Conservation (phyloP, 2,329 filamentous ascomycete genomes). For the Alternaria tenuissima region DNA sequence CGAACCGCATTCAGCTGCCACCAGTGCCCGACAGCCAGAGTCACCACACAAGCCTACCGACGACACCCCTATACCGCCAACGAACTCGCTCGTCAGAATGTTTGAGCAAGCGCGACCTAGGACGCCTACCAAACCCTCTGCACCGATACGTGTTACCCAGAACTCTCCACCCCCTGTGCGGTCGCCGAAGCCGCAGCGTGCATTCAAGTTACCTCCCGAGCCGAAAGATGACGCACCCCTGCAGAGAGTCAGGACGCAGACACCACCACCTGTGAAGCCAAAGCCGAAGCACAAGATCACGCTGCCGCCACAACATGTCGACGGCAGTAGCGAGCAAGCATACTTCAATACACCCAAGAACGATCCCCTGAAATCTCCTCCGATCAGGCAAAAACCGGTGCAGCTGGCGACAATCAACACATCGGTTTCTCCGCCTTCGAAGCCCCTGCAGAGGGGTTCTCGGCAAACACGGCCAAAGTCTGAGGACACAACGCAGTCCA, state of each 20-base stretch:
- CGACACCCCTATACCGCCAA: slow-evolving; percentile 67
- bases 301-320: slow-evolving; percentile 21
- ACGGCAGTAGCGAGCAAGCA: slow-evolving; percentile 23
- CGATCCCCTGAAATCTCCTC: slow-evolving; percentile 35
- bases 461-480: slow-evolving; percentile 33
- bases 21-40: slow-evolving; percentile 11
- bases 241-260: slow-evolving; percentile 30
- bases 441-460: slow-evolving; percentile 28
- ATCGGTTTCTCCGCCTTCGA: slow-evolving; percentile 24
- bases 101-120: slow-evolving; percentile 65
- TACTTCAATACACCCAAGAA: slow-evolving; percentile 31
- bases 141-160: slow-evolving; percentile 32
- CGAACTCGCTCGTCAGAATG: slow-evolving; percentile 71
- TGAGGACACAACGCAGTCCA: slow-evolving; percentile 32
- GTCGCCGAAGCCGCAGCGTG: slow-evolving; percentile 54
- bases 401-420: slow-evolving; percentile 34
- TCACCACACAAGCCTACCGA: slow-evolving; percentile 55
- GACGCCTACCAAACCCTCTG: slow-evolving; percentile 25
- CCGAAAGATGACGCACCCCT: slow-evolving; percentile 28
- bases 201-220: slow-evolving; percentile 42
- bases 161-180: slow-evolving; percentile 45
- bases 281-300: slow-evolving; percentile 42
- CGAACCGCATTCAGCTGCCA: slow-evolving; percentile 24
- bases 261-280: slow-evolving; percentile 38
- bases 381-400: slow-evolving; percentile 36